A percentile compares a stretch with the other conserved stretches of the same genome.
Conservation (phyloP, 768 basidiomycete species). For the Dictyophora rubrovolvata region DNA sequence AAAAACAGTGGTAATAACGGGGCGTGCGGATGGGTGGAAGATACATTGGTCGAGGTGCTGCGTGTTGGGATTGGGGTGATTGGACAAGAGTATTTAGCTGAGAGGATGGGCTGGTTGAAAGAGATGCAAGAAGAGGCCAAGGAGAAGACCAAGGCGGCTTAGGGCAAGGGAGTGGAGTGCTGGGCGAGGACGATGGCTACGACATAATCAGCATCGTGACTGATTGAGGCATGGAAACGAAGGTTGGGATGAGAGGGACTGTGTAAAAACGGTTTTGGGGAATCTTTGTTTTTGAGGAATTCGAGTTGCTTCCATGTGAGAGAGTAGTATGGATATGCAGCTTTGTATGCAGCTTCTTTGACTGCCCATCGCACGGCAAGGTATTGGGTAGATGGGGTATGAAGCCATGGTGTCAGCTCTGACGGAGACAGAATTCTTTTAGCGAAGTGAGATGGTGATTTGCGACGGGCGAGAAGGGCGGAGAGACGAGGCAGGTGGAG, state of each 20-base stretch:
- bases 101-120: conserved; percentile 73
- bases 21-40: conserved; percentile 92
- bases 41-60: conserved; percentile 79
- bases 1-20: conserved; percentile 47
- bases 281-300: conserved; percentile 23
- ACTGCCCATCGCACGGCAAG: conserved; percentile 47
- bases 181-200: conserved; percentile 60
- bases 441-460: not conserved
- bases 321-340: conserved; percentile 49
- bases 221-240: conserved; percentile 57
- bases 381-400: not conserved
- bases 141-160: not conserved
- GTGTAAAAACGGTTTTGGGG: conserved; percentile 35
- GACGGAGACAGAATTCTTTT: not conserved
- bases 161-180: conserved; percentile 4
- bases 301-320: conserved; percentile 70
- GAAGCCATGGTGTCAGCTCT: not conserved
- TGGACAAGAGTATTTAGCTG: conserved; percentile 84
- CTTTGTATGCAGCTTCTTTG: conserved; percentile 85
- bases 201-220: conserved; percentile 76
- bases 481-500: conserved; percentile 60
- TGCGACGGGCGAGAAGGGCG: conserved; percentile 38
- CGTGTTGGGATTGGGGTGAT: conserved; percentile 80
- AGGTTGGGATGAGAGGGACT: conserved; percentile 14
- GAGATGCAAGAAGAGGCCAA: not conserved